A percentile compares a stretch with the other conserved stretches of the same genome.
These are phyloP conservation scores for Mucor irregularis DNA, from an alignment of 371 early-diverging fungal genomes.

Conservation along the genomic window DNA sequence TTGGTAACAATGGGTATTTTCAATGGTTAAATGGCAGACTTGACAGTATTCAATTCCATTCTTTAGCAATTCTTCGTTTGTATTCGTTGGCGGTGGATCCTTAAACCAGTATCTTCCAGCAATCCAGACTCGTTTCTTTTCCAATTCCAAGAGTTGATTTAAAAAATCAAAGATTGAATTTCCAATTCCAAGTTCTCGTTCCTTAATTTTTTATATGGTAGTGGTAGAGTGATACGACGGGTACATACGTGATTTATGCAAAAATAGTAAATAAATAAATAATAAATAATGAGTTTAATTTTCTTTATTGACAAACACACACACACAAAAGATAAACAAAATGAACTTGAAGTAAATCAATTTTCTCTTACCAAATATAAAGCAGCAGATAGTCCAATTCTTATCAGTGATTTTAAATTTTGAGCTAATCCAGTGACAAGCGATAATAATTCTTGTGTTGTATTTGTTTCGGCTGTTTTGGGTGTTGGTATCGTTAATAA, in stretches of 20 bases:
- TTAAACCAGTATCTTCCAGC: constrained; percentile 47
- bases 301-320: neutral
- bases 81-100: constrained; percentile 17
- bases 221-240: neutral
- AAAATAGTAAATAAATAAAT: neutral
- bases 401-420: constrained; percentile 58
- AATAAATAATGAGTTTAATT: neutral
- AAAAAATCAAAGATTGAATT: constrained; percentile 58
- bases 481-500: constrained; percentile 60
- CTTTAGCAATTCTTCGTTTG: neutral
- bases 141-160: constrained; percentile 55
- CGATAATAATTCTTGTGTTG: constrained; percentile 85
- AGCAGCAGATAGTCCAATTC: constrained; percentile 84
- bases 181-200: constrained; percentile 25
- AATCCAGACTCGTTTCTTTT: constrained; percentile 54
- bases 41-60: neutral
- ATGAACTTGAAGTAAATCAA: neutral
- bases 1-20: constrained; percentile 8
- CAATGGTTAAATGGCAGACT: constrained; percentile 5
- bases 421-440: constrained; percentile 78
- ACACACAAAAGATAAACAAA: neutral
- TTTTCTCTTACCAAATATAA: constrained; percentile 77
- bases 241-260: neutral
- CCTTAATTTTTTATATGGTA: constrained; percentile 16
- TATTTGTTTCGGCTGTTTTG: constrained; percentile 58